Evolutionary conservation across 805 yeast genomes (phyloP), one percentile per base, ranked within the genome.

Genomic region (Pichia paraexigua): DNA sequence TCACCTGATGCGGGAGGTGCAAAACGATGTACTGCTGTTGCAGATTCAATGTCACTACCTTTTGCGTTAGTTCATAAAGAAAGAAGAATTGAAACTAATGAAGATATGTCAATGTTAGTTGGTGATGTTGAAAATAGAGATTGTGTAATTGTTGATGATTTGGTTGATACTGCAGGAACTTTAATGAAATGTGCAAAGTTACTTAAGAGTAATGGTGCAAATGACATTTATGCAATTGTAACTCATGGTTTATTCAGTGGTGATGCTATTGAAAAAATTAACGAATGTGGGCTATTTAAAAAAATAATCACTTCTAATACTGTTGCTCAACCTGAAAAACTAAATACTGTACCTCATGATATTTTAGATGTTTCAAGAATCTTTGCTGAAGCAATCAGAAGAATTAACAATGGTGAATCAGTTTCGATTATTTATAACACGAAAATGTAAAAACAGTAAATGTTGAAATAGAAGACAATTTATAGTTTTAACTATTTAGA

Each of bases 1-100:
- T 89, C 97, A 1, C 99, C 99, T 0, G 99, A 94, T 69, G 94
- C 97, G 22, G 99, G 99, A 63, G 99, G 99, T 56, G 99, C 99
- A 47, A 94, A 94, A 68, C 74, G 99, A 58, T 97, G 99, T 32
- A 87, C 96, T 1, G 85, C 92, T 1, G 78, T 94, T 54, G 99
- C 99, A 1, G 99, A 94, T 69, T 79, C 86, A 1, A 71, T 94
- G 52, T 90, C 88, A 20, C 78, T 94, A 72, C 79, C 90, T 25
- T 91, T 94, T 72, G 99, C 99, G 0, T 74, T 94, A 68, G 90
- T 94, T 57, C 98, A 94, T 70, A 94, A 94, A 69, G 99, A 94
- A 65, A 76, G 96, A 64, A 74, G 95, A 57, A 46, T 53, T 3
- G 58, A 51, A 18, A 57, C 57, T 11, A 53, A 53, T 17, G 53